These are phyloP conservation scores for Puccinia coronata DNA, from an alignment of 1,284 basidiomycete genomes.

Conservation along the genomic window DNA sequence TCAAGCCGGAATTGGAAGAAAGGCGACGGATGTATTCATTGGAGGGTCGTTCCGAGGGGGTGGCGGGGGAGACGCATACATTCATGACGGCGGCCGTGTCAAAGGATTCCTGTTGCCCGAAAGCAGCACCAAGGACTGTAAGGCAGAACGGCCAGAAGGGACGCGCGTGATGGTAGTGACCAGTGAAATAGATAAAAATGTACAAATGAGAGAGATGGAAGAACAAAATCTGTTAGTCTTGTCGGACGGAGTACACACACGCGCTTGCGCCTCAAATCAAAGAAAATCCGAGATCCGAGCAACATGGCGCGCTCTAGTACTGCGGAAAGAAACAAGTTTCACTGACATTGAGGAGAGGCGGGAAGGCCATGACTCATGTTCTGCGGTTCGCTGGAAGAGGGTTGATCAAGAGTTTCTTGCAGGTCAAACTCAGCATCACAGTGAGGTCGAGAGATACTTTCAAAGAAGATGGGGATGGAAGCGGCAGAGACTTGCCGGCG, in stretches of 20 bases:
- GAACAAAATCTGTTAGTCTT: background rate
- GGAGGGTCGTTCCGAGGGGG: constrained; percentile 16
- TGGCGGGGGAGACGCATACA: background rate
- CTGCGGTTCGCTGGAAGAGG: background rate
- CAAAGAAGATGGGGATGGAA: constrained; percentile 47
- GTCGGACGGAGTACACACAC: background rate
- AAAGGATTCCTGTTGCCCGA: background rate
- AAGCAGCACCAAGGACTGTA: constrained; percentile 6
- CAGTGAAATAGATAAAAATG: background rate
- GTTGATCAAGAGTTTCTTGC: constrained; percentile 10
- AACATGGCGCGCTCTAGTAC: too few relatives aligned
- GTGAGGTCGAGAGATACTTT: constrained; percentile 4
- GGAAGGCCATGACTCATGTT: background rate
- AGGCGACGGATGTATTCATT: constrained; percentile 35
- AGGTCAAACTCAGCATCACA: background rate
- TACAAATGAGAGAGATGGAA: background rate
- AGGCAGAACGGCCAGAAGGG: background rate
- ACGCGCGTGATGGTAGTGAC: too few relatives aligned
- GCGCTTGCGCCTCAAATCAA: constrained; percentile 23
- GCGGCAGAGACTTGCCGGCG: constrained; percentile 27
- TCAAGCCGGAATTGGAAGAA: constrained; percentile 40
- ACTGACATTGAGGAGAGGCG: constrained; percentile 17
- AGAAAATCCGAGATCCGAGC: background rate
- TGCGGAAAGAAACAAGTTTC: background rate
- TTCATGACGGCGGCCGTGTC: background rate